These are phyloP conservation scores for Mikania micrantha DNA, from an alignment of 129 eudicot genomes.

Conservation along the genomic window DNA sequence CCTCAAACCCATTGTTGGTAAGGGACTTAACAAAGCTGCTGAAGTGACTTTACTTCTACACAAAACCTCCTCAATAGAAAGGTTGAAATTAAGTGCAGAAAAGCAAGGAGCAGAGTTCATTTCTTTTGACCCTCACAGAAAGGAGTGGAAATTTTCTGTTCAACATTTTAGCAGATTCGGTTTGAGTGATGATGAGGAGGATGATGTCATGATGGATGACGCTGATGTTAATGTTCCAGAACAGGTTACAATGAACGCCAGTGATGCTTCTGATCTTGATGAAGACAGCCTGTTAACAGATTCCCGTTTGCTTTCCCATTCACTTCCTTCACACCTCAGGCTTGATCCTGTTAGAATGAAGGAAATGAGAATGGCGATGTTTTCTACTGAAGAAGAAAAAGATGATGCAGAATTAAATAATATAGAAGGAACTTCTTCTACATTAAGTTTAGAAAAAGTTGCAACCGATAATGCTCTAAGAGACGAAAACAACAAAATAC, in stretches of 20 bases:
- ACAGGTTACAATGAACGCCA: conserved; percentile 35
- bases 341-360: conserved; percentile 91
- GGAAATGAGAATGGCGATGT: conserved; percentile 78
- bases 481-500: conserved; percentile 62
- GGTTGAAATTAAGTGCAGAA: conserved; percentile 50
- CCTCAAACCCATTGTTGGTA: conserved; percentile 45
- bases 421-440: conserved; percentile 34
- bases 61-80: conserved; percentile 28
- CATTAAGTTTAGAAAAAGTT: conserved; percentile 64
- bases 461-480: conserved; percentile 68
- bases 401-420: conserved; percentile 27
- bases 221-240: conserved; percentile 38
- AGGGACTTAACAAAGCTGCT: conserved; percentile 88
- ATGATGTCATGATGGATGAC: conserved; percentile 69
- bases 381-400: conserved; percentile 66
- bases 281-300: conserved; percentile 41
- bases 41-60: conserved; percentile 67
- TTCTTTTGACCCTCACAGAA: conserved; percentile 47
- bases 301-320: conserved; percentile 58
- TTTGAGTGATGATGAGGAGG: conserved; percentile 69
- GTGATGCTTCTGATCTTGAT: conserved; percentile 46
- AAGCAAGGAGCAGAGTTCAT: conserved; percentile 78
- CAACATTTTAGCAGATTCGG: conserved; percentile 93
- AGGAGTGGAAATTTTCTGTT: conserved; percentile 82
- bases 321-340: conserved; percentile 93